Evolutionary conservation across 2,329 filamentous ascomycete genomes (phyloP).

Genomic region (Trichoderma semiorbis): DNA sequence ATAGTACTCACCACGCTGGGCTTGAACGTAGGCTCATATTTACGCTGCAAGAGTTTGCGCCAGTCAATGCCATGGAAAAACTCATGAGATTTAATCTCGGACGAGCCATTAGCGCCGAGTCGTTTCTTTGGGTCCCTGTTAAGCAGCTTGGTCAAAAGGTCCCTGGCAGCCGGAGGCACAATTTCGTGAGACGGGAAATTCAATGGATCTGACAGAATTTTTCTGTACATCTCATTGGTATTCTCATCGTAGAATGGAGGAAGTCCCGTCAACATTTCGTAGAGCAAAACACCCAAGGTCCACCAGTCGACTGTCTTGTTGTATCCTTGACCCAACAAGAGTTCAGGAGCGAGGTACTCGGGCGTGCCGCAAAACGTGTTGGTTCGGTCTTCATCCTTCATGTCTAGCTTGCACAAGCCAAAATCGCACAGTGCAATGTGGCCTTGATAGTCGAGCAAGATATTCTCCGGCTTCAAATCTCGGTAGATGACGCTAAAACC

Average conservation of each 20-base stretch:
- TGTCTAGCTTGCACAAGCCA: constrained; percentile 95
- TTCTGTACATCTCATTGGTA: constrained; percentile 99
- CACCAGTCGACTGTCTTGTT: constrained; percentile 99
- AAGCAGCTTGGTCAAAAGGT: constrained; percentile 83
- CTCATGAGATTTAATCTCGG: constrained; percentile 96
- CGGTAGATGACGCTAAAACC: constrained; percentile 98
- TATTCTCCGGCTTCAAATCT: constrained; percentile 78
- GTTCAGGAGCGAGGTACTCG: constrained; percentile 92
- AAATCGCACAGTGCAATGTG: constrained; percentile 98
- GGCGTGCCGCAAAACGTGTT: constrained; percentile 99
- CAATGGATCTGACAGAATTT: constrained; percentile 93
- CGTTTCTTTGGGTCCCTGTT: constrained; percentile 89
- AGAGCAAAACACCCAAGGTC: constrained; percentile 93
- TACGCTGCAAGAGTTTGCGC: constrained; percentile 93
- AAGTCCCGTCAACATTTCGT: constrained; percentile 97
- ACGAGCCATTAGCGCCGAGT: constrained; percentile 86
- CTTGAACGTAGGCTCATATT: constrained; percentile 98
- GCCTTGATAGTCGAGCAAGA: constrained; percentile 93
- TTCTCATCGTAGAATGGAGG: constrained; percentile 99
- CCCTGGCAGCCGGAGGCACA: constrained; percentile 88
- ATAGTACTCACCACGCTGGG: constrained; percentile 78
- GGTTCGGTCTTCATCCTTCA: constrained; percentile 98
- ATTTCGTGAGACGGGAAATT: constrained; percentile 80
- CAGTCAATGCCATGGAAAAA: constrained; percentile 99
- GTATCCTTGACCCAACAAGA: constrained; percentile 90